phyloP scores from a whole-genome alignment of 345 rosid genomes.

The Microthlaspi erraticum region DNA sequence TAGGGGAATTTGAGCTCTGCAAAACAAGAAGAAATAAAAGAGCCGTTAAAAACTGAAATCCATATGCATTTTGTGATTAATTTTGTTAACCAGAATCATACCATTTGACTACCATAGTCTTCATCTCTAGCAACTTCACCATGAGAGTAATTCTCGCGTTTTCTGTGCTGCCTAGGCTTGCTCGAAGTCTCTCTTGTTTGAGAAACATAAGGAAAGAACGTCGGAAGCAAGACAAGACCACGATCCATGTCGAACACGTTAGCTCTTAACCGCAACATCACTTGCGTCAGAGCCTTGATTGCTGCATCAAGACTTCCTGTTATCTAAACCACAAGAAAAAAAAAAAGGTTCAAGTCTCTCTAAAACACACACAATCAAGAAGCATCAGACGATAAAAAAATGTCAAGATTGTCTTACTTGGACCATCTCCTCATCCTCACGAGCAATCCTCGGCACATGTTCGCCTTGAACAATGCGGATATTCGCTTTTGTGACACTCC shows the following conservation, averaged over 20 bases:
- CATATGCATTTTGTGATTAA: background rate
- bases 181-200: conserved; percentile 53
- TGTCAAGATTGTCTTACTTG: conserved; percentile 46
- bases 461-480: conserved; percentile 61
- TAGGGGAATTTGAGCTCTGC: conserved; percentile 51
- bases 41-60: background rate
- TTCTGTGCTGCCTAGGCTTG: conserved; percentile 54
- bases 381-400: conserved; percentile 10
- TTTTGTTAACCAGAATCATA: conserved; percentile 35
- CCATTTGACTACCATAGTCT: conserved; percentile 55
- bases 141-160: conserved; percentile 52
- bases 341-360: background rate
- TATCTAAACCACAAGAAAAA: conserved; percentile 49
- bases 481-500: conserved; percentile 59
- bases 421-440: conserved; percentile 67
- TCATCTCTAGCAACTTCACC: conserved; percentile 49
- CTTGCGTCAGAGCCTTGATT: conserved; percentile 66
- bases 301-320: conserved; percentile 72
- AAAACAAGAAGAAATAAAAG: background rate
- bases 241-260: conserved; percentile 69
- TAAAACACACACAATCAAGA: conserved; percentile 10
- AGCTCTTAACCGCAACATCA: conserved; percentile 64
- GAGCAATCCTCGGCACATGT: conserved; percentile 57
- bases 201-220: conserved; percentile 67
- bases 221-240: conserved; percentile 56